Evolutionary conservation across 352 stramenopile genomes (phyloP), one percentile per base, ranked within the genome.

Genomic region (Globisporangium solare): DNA sequence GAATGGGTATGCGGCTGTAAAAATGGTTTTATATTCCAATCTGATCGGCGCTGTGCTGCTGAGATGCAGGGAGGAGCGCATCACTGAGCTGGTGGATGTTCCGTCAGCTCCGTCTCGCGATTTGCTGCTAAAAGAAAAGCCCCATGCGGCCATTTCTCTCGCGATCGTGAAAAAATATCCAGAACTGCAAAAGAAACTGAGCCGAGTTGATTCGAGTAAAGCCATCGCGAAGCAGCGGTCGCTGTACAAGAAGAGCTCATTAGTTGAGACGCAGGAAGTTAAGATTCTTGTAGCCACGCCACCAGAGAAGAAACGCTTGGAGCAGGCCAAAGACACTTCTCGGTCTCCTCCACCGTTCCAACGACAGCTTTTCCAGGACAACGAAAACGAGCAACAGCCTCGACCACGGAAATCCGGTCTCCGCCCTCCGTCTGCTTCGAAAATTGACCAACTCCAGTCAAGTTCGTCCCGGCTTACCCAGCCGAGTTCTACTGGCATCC

Each of bases 101-200:
- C 74, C 73, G 1, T 75, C 69, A 1, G 51, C 42, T 11, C 72
- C 74, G 1, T 57, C 66, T 10, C 77, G 73, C 47, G 46, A 67
- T 13, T 20, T 77, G 10, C 45, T 92, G 18, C 42, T 88, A 15
- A 67, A 66, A 35, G 76, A 89, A 20, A 78, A 89, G 21, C 70
- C 64, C 0, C 55, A 71, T 21, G 71, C 75, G 14, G 57, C 51
- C 15, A 68, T 92, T 56, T 62, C 74, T 18, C 51, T 61, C 10
- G 73, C 69, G 12, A 74, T 91, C 24, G 52, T 71, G 21, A 24
- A 73, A 13, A 83, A 76, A 45, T 54, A 68, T 39, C 64, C 71
- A 5, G 67, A 82, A 14, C 42, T 81, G 32, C 42, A 54, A n/a
- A 61, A 67, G 15, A 47, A 61, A 55, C 3, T 24, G 11, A 13